Conservation (phyloP, 306 rosid species). For the Cucumis hystrix region DNA sequence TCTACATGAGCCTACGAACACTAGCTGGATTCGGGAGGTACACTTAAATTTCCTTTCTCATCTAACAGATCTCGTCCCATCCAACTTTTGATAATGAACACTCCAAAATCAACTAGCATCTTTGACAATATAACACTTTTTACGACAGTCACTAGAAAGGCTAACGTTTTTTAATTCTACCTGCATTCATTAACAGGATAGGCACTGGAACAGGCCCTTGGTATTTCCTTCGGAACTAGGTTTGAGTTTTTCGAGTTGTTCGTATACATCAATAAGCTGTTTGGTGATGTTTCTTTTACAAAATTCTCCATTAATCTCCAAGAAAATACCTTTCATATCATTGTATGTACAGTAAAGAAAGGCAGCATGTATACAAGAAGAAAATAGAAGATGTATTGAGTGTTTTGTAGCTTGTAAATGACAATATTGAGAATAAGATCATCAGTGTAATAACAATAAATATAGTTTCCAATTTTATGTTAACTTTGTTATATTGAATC, state of each 20-base stretch:
- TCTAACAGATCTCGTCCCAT: not conserved
- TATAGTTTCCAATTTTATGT: not conserved
- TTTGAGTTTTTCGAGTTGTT: not conserved
- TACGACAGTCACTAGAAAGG: not conserved
- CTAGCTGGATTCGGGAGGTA: slow-evolving; percentile 90
- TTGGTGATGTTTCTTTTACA: not conserved
- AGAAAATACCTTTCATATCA: not conserved
- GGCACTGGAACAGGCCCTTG: slow-evolving; percentile 98
- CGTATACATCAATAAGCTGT: not conserved
- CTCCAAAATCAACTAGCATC: not conserved
- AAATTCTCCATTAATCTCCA: not conserved
- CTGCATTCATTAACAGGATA: slow-evolving; percentile 36
- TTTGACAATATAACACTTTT: not conserved
- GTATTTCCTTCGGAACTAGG: slow-evolving; percentile 46
- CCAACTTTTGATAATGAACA: not conserved
- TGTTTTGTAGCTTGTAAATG: not conserved
- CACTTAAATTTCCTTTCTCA: not conserved
- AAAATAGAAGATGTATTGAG: not conserved
- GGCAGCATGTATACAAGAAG: not conserved
- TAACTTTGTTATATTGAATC: not conserved
- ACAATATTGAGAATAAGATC: not conserved
- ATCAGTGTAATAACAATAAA: not conserved
- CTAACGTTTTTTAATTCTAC: not conserved
- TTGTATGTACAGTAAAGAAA: not conserved
- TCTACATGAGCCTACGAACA: slow-evolving; percentile 76